These are phyloP conservation scores for Arabidopsis hybrid DNA, from an alignment of 441 rosid genomes.

Conservation along the genomic window DNA sequence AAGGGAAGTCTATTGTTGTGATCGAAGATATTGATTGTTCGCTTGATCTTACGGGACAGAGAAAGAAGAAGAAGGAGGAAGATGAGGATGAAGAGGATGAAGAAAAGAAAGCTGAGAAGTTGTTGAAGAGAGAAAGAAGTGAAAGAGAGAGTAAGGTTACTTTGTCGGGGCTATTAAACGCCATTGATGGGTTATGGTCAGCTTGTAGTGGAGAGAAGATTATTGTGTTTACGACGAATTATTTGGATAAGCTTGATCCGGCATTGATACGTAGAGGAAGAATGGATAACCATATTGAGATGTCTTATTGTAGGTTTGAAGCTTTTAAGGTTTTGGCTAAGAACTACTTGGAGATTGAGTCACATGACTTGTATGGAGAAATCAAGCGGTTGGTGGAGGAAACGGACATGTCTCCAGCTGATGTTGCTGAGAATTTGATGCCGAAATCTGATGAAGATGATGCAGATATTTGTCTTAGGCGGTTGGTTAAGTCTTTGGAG, in stretches of 20 bases:
- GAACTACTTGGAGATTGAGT: slow-evolving; percentile 1
- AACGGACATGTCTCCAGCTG: background rate
- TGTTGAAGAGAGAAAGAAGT: background rate
- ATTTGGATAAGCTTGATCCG: slow-evolving; percentile 50
- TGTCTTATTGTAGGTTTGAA: slow-evolving; percentile 9
- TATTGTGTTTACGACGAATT: slow-evolving; percentile 52
- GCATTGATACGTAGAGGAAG: slow-evolving; percentile 53
- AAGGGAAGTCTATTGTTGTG: slow-evolving; percentile 64
- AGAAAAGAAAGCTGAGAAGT: slow-evolving; percentile 10
- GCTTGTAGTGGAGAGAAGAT: slow-evolving; percentile 44
- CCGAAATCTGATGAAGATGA: slow-evolving; percentile 11
- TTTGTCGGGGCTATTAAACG: slow-evolving; percentile 10
- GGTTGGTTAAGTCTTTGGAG: slow-evolving; percentile 4
- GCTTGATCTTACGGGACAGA: slow-evolving; percentile 15
- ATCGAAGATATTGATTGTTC: slow-evolving; percentile 47
- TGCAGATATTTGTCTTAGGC: background rate
- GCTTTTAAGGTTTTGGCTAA: background rate
- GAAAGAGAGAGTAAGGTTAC: background rate
- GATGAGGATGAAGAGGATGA: background rate
- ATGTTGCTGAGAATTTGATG: slow-evolving; percentile 15
- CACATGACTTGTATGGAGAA: slow-evolving; percentile 1
- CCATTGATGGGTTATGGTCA: slow-evolving; percentile 27
- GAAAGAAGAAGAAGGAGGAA: background rate
- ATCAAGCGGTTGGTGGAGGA: background rate
- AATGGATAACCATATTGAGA: slow-evolving; percentile 9